A percentile compares a stretch with the other conserved stretches of the same genome.
Evolutionary conservation across 1,284 basidiomycete species (phyloP).

Genomic region (Ustilago loliicola): DNA sequence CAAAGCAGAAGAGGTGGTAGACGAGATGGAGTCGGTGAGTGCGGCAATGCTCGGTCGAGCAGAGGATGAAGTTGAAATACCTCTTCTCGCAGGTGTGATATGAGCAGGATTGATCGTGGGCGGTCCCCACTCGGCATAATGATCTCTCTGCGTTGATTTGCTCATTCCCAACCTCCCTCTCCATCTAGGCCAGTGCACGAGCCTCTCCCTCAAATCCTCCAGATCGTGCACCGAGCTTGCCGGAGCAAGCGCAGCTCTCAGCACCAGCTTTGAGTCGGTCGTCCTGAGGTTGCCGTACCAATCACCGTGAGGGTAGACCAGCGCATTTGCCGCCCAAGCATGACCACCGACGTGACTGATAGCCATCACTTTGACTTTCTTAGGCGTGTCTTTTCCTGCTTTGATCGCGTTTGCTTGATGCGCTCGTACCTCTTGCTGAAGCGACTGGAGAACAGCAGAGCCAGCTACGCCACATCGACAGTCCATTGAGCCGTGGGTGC

Average conservation of each 20-base stretch:
- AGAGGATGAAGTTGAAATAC: conserved; percentile 19
- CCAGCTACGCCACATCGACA: conserved; percentile 71
- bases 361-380: conserved; percentile 52
- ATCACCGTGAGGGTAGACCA: conserved; percentile 68
- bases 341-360: conserved; percentile 68
- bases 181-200: conserved; percentile 69
- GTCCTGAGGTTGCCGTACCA: conserved; percentile 66
- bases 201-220: conserved; percentile 54
- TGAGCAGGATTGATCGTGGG: conserved; percentile 55
- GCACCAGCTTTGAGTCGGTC: conserved; percentile 49
- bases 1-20: not conserved
- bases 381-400: conserved; percentile 30
- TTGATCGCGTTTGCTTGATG: conserved; percentile 51
- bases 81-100: conserved; percentile 50
- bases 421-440: conserved; percentile 55
- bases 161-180: conserved; percentile 69
- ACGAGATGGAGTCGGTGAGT: not conserved
- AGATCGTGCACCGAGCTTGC: conserved; percentile 64
- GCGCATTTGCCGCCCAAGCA: conserved; percentile 68
- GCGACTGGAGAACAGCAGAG: conserved; percentile 58
- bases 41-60: conserved; percentile 10
- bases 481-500: conserved; percentile 70
- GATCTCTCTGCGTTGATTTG: conserved; percentile 54
- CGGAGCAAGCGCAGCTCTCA: conserved; percentile 65
- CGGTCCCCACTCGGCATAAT: conserved; percentile 62